Conservation (phyloP, 2,329 filamentous ascomycete species). For the Penicillium crustosum region DNA sequence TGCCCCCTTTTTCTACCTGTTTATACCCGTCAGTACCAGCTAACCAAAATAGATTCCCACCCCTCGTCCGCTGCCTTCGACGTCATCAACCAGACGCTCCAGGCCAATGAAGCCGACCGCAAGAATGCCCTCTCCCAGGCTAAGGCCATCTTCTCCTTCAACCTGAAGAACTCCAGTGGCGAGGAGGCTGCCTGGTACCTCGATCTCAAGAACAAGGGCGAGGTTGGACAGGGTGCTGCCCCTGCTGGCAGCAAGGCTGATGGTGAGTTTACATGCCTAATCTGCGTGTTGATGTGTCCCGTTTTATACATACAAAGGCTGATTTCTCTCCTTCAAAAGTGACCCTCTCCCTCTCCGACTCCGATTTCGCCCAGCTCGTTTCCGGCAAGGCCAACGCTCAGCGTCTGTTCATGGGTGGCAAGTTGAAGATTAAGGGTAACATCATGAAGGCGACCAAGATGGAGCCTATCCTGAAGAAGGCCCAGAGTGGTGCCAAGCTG, state of each 20-base stretch:
- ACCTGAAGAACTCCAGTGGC: slow-evolving; percentile 80
- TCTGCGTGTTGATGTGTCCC: neutral
- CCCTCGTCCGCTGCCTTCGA: slow-evolving; percentile 92
- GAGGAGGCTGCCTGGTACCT: slow-evolving; percentile 88
- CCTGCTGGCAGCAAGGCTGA: slow-evolving; percentile 74
- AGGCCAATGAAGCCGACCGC: slow-evolving; percentile 67
- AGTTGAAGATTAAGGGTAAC: slow-evolving; percentile 97
- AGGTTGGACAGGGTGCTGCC: slow-evolving; percentile 71
- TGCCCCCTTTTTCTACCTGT: slow-evolving; percentile 20
- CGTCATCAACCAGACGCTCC: slow-evolving; percentile 72
- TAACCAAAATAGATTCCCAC: slow-evolving; percentile 64
- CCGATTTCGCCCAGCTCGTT: slow-evolving; percentile 82
- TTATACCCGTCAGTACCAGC: neutral
- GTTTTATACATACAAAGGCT: neutral
- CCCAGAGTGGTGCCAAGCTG: slow-evolving; percentile 79
- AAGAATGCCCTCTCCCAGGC: slow-evolving; percentile 88
- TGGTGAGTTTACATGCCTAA: slow-evolving; percentile 54
- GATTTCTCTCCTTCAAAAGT: slow-evolving; percentile 53
- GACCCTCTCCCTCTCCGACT: slow-evolving; percentile 79
- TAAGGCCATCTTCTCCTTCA: slow-evolving; percentile 86
- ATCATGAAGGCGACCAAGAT: slow-evolving; percentile 98
- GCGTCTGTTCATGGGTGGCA: slow-evolving; percentile 95
- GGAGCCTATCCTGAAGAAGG: slow-evolving; percentile 88
- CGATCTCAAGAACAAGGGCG: slow-evolving; percentile 87
- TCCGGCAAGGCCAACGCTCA: slow-evolving; percentile 90